Evolutionary conservation across 768 basidiomycete genomes (phyloP), one percentile per base, ranked within the genome.

Genomic region (Cyclocybe aegerita): DNA sequence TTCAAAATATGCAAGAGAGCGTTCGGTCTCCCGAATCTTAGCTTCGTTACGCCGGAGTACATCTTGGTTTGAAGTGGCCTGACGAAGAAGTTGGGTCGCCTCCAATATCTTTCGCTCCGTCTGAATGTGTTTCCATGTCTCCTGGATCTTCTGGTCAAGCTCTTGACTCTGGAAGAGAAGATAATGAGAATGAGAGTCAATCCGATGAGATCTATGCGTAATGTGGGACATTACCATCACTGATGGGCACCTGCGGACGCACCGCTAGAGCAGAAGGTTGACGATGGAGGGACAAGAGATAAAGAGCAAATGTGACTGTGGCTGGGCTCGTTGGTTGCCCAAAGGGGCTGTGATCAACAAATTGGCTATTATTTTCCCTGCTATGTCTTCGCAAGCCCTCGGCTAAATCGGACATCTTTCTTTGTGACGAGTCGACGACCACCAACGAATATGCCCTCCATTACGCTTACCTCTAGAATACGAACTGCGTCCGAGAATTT

Each of bases 91-190:
- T 64, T 87, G 82, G 29, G 86, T 84, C 12, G 86, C 93, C 69
- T 94, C 90, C 57, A 96, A 78, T 66, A 95, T 86, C 80, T 92
- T 94, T 70, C 88, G 88, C 74, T 96, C 92, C 33, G 88, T 93
- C 73, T 88, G 82, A 67, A 96, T 94, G 68, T 89, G 88, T 70
- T 83, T 87, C 74, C 86, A 83, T 62, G 94, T 85, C 70, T 93
- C 90, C 68, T 86, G 85, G 67, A 95, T 93, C 82, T 94, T 95
- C 81, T 86, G 85, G 82, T 93, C 91, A 72, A 93, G 76, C 72
- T 90, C 87, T 60, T 76, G 68, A 67, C 69, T 70, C 78, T 79
- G 60, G 55, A 66, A 66, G 38, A 44, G 37, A 42, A 45, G 37
- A 38, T 0, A 49, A 40, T 48, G 17, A 38, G 40, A 48, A 55